phyloP scores from a whole-genome alignment of 768 basidiomycete genomes.

The Pleurotus tuber-regium region DNA sequence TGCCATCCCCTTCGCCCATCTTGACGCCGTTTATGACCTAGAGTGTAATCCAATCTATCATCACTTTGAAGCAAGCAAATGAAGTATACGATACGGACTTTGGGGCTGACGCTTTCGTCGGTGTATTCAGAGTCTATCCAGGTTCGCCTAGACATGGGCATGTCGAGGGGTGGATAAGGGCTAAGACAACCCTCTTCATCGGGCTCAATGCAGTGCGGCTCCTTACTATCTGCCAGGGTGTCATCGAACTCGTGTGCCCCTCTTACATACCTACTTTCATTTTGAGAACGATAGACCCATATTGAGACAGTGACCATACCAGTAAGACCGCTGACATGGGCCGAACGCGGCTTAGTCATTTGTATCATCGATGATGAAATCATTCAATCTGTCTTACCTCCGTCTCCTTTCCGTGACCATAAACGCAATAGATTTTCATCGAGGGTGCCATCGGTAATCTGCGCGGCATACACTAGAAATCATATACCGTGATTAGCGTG shows the following conservation, averaged over 20 bases:
- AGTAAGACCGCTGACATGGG: constrained; percentile 71
- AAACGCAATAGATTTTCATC: constrained; percentile 90
- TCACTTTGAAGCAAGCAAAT: neutral
- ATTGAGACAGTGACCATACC: constrained; percentile 37
- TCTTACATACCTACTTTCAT: constrained; percentile 65
- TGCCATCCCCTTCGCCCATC: constrained; percentile 95
- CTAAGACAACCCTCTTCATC: constrained; percentile 39
- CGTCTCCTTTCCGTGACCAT: constrained; percentile 95
- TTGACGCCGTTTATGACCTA: constrained; percentile 83
- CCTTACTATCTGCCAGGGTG: constrained; percentile 38
- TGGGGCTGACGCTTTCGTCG: constrained; percentile 56
- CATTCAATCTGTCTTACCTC: no score
- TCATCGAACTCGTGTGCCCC: constrained; percentile 71
- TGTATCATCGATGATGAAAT: constrained; percentile 10
- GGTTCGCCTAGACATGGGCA: constrained; percentile 51
- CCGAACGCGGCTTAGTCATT: neutral
- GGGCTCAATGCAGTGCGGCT: constrained; percentile 44
- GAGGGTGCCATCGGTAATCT: constrained; percentile 88
- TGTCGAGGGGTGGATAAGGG: constrained; percentile 45
- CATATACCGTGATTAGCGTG: neutral
- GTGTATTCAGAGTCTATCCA: constrained; percentile 89
- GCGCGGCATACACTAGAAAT: neutral
- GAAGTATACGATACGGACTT: constrained; percentile 30
- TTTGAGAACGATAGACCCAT: neutral
- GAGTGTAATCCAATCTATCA: neutral